Base-by-base conservation (phyloP, 192 early-diverging fungal genomes). In the Gigaspora rosea region DNA sequence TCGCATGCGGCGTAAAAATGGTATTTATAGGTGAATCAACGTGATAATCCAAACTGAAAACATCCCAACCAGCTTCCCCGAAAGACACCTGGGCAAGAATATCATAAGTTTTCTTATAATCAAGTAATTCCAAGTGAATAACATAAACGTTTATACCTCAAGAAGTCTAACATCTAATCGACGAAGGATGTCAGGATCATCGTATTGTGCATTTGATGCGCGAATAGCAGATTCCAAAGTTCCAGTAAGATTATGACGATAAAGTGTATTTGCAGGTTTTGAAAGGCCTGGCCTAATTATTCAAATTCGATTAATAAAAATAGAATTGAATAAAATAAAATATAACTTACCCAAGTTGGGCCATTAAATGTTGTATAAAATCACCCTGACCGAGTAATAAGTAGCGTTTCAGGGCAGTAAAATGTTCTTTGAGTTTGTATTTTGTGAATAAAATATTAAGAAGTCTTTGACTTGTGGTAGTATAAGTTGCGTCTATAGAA, bases 371-470 rank as follows among this genome's bases (percentile, higher is more conserved):
- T 78, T 95, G 93, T 64, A 95, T 92, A 88, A 98, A 97, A 76
- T 99, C 96, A 33, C 96, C 97, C 79, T 97, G 93, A 70, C 93
- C 95, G 15, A 99, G 85, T 56, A 99, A 80, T 41, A 99, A 82
- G 77, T 98, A 98, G 58, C 91, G 83, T 52, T 96, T 95, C 51
- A 99, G 82, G 7, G 94, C 96, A 57, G 83, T 80, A 27, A 99
- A 83, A 76, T 98, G 96, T 13, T 95, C 92, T 80, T 92, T 88
- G 9, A 99, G 82, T 63, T 91, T 90, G 82, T 93, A 97, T 74
- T 91, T 93, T 15, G 83, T 82, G 20, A 89, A 88, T n/a, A 99
- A 81, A 49, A 95, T 83, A 61, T 90, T 85, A 69, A 96, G 84
- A n/a, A 98, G 84, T n/a, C 91, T 86, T 63, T 86, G 80, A 71